A percentile compares a stretch with the other conserved stretches of the same genome.
These are phyloP conservation scores for Hordeum marinum DNA, from an alignment of 176 grass and related monocot species.

Conservation along the genomic window DNA sequence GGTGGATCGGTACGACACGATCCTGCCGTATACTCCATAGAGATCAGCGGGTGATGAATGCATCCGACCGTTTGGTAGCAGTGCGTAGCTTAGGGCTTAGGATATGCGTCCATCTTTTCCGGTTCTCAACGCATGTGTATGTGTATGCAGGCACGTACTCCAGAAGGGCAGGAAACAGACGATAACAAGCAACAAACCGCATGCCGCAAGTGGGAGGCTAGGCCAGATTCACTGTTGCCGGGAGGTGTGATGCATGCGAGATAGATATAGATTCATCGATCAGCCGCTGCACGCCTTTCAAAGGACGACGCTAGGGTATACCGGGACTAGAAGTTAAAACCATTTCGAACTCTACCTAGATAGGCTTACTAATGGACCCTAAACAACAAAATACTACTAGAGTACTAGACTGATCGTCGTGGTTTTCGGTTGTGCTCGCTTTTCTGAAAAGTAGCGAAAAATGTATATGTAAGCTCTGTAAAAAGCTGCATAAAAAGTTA, in stretches of 20 bases:
- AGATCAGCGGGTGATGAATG: neutral
- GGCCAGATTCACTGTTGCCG: neutral
- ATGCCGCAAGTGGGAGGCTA: neutral
- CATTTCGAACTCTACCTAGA: no score
- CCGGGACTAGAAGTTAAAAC: no score
- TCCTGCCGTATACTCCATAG: neutral
- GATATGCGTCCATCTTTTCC: neutral
- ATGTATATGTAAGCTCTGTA: no score
- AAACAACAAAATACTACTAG: no score
- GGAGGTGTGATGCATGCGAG: neutral
- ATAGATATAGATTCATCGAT: neutral
- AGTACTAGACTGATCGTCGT: no score
- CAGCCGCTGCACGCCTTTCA: neutral
- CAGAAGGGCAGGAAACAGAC: neutral
- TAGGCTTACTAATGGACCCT: no score
- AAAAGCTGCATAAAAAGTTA: no score
- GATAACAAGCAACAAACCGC: neutral
- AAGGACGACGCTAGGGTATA: neutral
- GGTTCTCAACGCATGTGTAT: neutral
- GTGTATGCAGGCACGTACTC: neutral
- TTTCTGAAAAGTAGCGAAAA: no score
- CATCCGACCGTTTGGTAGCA: neutral
- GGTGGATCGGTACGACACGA: neutral
- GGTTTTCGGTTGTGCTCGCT: no score
- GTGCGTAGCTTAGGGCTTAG: neutral